Base-by-base conservation (phyloP, 2,329 filamentous ascomycete species). In the Coleophoma crateriformis region DNA sequence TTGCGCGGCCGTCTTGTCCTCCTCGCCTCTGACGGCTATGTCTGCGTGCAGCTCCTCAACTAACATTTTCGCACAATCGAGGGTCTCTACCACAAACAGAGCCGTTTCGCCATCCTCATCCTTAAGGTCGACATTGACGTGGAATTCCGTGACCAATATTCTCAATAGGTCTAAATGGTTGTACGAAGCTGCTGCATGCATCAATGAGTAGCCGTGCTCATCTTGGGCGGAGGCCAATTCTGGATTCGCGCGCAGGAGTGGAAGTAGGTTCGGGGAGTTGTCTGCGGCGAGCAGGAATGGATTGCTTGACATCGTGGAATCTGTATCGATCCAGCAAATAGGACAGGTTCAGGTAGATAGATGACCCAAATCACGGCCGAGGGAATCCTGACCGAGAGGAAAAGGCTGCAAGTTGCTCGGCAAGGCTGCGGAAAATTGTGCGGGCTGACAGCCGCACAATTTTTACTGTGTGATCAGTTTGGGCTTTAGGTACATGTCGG, bases 31-130 rank as follows among this genome's bases (percentile, higher is more conserved):
- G 51, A 85, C 73, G 17, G 69, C 70, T 35, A 80, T 67, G 59
- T 95, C 83, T 33, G 87, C 81, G 5, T 84, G 81, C 3, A 97
- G 74, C 67, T 96, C 90, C 62, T 95, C 89, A 3, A 97, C 80
- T 7, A 99, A 74, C 47, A 85, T 79, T 59, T 81, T 81, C 17
- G 92, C 92, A 40, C 90, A 85, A 4, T 88, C 84, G 45, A 87
- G 74, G 0, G 82, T 88, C 69, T 99, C 94, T 27, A 85, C 83
- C n/a, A 90, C 89, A 64, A 96, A 99, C 4, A 99, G 75, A n/a
- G 92, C 87, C 1, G 92, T 96, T 70, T 99, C 94, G 50, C 84
- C 81, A 66, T 99, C 94, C 67, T 96, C 89, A 64, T 99, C 94
- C 57, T 79, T 81, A 47, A 96, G 73, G 65, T 96, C 85, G 44